Evolutionary conservation across 306 rosid genomes (phyloP).

Genomic region (Dalbergia cultrata): DNA sequence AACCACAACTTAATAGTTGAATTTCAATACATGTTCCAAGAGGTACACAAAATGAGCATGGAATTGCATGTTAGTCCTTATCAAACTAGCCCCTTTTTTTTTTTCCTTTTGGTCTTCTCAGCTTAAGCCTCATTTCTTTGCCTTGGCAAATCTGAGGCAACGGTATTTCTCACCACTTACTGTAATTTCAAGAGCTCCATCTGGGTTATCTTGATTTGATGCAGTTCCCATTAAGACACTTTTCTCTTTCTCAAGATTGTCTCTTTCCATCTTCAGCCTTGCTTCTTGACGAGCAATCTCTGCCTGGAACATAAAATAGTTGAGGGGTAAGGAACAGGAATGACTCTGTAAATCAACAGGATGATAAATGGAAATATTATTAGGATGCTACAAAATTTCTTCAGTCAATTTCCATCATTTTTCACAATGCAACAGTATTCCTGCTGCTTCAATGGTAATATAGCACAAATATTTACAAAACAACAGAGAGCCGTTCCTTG

Average conservation of each 20-base stretch:
- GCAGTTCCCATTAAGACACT: conserved; percentile 98
- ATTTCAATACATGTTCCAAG: conserved; percentile 16
- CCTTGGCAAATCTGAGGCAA: conserved; percentile 95
- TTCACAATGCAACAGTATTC: neutral
- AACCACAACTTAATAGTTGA: conserved; percentile 28
- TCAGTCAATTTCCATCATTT: neutral
- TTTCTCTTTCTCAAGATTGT: conserved; percentile 96
- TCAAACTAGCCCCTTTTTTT: neutral
- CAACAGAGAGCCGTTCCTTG: neutral
- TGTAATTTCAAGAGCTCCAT: conserved; percentile 96
- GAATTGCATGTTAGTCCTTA: neutral
- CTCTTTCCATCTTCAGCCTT: conserved; percentile 93
- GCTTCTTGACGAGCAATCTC: conserved; percentile 96
- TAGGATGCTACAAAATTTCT: conserved; percentile 4
- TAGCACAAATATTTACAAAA: neutral
- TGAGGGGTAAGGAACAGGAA: neutral
- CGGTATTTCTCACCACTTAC: conserved; percentile 98
- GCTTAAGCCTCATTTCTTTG: conserved; percentile 72
- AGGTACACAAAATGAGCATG: conserved; percentile 34
- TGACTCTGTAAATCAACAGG: neutral
- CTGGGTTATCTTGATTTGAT: conserved; percentile 93
- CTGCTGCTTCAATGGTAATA: neutral
- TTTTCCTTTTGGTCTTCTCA: neutral
- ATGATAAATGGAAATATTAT: conserved; percentile 18
- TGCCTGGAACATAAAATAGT: conserved; percentile 59